Base-by-base conservation (phyloP, 2,329 filamentous ascomycete species). In the Stylonectria norvegica region DNA sequence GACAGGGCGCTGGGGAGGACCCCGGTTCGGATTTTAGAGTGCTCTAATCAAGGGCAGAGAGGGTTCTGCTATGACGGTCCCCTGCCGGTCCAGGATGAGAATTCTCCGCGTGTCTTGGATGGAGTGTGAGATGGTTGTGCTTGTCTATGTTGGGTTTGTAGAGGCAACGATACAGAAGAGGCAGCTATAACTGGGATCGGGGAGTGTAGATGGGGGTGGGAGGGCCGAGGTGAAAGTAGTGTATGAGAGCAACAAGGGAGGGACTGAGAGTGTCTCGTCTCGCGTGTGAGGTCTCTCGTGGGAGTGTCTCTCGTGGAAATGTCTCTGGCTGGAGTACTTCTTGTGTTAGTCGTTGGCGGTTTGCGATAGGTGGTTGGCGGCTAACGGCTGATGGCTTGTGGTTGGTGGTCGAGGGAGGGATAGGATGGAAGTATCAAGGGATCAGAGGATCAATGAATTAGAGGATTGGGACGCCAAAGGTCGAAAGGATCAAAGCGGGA, bases 1-100 rank as follows among this genome's bases (percentile, higher is more conserved):
- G 58, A 62, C 63, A 62, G 61, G 62, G 58, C 55, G 53, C 53
- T 51, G 53, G 60, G 57, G 50, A 49, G 52, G 55, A 59, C 61
- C 63, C 57, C 57, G 57, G 60, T 55, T 59, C 52, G 45, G 57
- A 56, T 60, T 61, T 57, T 58, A 58, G 59, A 59, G 61, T 61
- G 62, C 60, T 57, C 58, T 64, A 63, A 64, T 60, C 61, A 64
- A 63, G 62, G 59, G 44, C 53, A 57, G 55, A 58, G 50, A 55
- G 45, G 45, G 52, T 52, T 59, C 60, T 61, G 53, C 55, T 55
- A 59, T 56, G 56, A 52, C 53, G 52, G 55, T 58, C 45, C 56
- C 50, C 53, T 54, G 52, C 46, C 42, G 45, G 52, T 54, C 57
- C 50, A 58, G 57, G 45, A 53, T 40, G 51, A 64, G 56, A 65